Evolutionary conservation across 805 yeast genomes (phyloP).

Genomic region (Schwanniomyces vanrijiae): DNA sequence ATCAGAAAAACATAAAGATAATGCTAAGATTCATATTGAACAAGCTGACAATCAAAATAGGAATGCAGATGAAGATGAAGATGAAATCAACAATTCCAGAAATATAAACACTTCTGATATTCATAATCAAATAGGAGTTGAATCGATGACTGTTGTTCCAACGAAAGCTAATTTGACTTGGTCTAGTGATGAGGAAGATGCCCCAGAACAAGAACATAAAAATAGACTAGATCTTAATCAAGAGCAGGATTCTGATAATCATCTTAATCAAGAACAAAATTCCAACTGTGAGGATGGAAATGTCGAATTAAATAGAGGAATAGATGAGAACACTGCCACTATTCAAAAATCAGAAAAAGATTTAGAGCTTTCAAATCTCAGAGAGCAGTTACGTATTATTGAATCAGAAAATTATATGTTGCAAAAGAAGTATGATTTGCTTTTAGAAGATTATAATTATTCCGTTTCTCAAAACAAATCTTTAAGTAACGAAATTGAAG

Average conservation of each 20-base stretch:
- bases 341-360: slow-evolving; percentile 43
- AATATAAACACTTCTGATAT: slow-evolving; percentile 6
- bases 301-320: not conserved
- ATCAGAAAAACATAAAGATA: not conserved
- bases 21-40: not conserved
- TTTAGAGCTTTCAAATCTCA: slow-evolving; percentile 32
- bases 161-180: slow-evolving; percentile 82
- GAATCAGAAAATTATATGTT: slow-evolving; percentile 13
- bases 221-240: not conserved
- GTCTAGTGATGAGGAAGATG: slow-evolving; percentile 80
- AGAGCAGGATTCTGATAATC: not conserved
- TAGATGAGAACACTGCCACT: not conserved
- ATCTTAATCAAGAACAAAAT: not conserved
- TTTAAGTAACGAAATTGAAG: slow-evolving; percentile 19
- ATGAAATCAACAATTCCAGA: not conserved
- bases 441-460: slow-evolving; percentile 22
- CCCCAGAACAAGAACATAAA: slow-evolving; percentile 14
- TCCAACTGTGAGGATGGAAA: not conserved
- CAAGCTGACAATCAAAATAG: not conserved
- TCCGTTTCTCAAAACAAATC: slow-evolving; percentile 18
- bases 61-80: slow-evolving; percentile 1
- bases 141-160: slow-evolving; percentile 75
- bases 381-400: slow-evolving; percentile 14
- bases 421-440: slow-evolving; percentile 15
- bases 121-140: slow-evolving; percentile 41